These are phyloP conservation scores for Vachellia collinsii DNA, from an alignment of 306 rosid species.

Conservation along the genomic window DNA sequence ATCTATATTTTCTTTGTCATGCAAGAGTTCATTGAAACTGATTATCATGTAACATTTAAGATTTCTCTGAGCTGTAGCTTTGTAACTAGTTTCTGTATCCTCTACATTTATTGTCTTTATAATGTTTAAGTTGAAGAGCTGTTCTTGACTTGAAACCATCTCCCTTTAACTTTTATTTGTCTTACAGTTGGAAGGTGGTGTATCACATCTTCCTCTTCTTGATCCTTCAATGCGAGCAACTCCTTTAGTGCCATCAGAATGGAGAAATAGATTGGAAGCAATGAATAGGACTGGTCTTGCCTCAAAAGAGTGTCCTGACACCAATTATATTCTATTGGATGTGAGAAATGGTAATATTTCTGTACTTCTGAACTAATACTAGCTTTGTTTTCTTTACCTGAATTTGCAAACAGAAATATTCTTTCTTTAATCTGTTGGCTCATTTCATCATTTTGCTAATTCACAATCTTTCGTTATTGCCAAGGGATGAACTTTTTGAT, in stretches of 20 bases:
- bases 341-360: slow-evolving; percentile 83
- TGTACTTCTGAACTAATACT: slow-evolving; percentile 22
- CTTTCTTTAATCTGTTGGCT: not conserved
- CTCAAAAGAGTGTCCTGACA: slow-evolving; percentile 41
- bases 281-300: slow-evolving; percentile 39
- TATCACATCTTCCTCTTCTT: slow-evolving; percentile 79
- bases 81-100: slow-evolving; percentile 17
- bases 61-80: slow-evolving; percentile 30
- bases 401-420: not conserved
- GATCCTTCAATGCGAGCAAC: slow-evolving; percentile 83
- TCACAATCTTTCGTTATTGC: slow-evolving; percentile 9
- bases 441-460: not conserved
- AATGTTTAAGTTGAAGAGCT: slow-evolving; percentile 19
- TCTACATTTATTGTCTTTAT: slow-evolving; percentile 9
- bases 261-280: slow-evolving; percentile 71
- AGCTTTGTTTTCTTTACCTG: slow-evolving; percentile 31
- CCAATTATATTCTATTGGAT: slow-evolving; percentile 62
- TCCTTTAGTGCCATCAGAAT: slow-evolving; percentile 74
- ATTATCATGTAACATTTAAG: slow-evolving; percentile 1
- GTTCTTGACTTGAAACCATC: slow-evolving; percentile 23
- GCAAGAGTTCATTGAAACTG: slow-evolving; percentile 3
- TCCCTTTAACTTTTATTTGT: slow-evolving; percentile 29
- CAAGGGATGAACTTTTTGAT: not conserved
- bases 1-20: not conserved
- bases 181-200: slow-evolving; percentile 75